Evolutionary conservation across 176 grass and related monocot genomes (phyloP), one percentile per base, ranked within the genome.

Genomic region (Ensete glaucum): DNA sequence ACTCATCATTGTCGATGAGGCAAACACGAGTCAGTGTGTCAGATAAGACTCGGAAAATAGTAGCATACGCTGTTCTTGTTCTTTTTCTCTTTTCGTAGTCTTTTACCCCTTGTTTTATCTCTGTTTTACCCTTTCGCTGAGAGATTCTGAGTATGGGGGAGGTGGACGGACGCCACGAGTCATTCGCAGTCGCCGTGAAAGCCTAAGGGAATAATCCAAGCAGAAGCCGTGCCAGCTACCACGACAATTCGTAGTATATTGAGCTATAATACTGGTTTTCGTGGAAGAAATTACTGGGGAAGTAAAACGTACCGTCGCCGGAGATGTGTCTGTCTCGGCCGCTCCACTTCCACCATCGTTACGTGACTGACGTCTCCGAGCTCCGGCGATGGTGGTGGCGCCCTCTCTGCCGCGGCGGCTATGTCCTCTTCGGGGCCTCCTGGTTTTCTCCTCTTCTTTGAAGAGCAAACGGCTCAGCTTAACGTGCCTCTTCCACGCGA

Each of bases 401-500:
- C 22, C 11, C 22, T 24, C 9, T 9, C 63, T 20, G 1, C 63
- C 4, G 71, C 23, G 5, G 3, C n/a, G 24, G 43, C 54, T 19
- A 14, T 78, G 77, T 64, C 88, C 80, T 71, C 80, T 78, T 71
- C 88, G 71, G 60, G 54, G 19, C 55, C 79, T 72, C 51, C 56
- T 22, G 20, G 78, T 75, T 80, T 82, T 85, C 20, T 63, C 27
- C 52, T 62, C 73, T 27, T 66, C 71, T 79, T 86, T 80, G 49
- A 79, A 43, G 52, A 82, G 82, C 59, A 88, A 80, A 43, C 90
- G 89, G 85, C 87, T 96, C 64, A 92, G 81, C 79, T 86, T 96
- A 19, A 92, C 71, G 14, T 85, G 88, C 76, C 81, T 85, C 85
- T 92, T 96, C n/a, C 89, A 88, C 16, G 87, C 85, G 69, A 96